Percentiles rank a stretch among this genome's conserved stretches.
Evolutionary conservation across 345 rosid genomes (phyloP).

Genomic region (Pistacia integerrima): DNA sequence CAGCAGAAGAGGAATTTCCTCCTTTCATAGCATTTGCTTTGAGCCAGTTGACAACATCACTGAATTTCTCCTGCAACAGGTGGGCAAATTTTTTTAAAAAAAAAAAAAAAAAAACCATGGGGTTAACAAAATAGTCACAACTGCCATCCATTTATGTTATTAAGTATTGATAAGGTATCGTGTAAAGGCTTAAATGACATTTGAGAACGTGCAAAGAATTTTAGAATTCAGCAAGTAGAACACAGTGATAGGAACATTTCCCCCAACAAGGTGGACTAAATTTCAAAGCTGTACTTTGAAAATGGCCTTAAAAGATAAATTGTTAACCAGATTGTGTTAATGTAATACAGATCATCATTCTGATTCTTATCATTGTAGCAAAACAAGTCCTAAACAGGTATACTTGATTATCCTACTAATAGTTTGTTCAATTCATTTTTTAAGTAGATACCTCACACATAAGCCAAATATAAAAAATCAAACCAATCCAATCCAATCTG

Average conservation of each 20-base stretch:
- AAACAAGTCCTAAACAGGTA: not conserved
- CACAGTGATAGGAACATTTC: not conserved
- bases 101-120: not conserved
- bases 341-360: not conserved
- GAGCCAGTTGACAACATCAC: conserved; percentile 87
- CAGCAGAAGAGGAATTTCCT: conserved; percentile 44
- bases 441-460: not conserved
- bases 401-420: not conserved
- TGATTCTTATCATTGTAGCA: not conserved
- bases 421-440: not conserved
- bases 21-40: conserved; percentile 60
- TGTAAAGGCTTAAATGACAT: not conserved
- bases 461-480: not conserved
- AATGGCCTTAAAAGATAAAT: not conserved
- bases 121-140: conserved; percentile 15
- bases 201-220: not conserved
- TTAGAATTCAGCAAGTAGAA: not conserved
- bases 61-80: conserved; percentile 70
- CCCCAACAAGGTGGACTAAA: conserved; percentile 7
- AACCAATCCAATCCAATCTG: not conserved
- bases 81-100: not conserved
- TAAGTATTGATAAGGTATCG: not conserved
- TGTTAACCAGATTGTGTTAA: not conserved
- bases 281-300: not conserved
- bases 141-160: not conserved